phyloP scores from a whole-genome alignment of 805 yeast species.

The Schwanniomyces occidentalis region DNA sequence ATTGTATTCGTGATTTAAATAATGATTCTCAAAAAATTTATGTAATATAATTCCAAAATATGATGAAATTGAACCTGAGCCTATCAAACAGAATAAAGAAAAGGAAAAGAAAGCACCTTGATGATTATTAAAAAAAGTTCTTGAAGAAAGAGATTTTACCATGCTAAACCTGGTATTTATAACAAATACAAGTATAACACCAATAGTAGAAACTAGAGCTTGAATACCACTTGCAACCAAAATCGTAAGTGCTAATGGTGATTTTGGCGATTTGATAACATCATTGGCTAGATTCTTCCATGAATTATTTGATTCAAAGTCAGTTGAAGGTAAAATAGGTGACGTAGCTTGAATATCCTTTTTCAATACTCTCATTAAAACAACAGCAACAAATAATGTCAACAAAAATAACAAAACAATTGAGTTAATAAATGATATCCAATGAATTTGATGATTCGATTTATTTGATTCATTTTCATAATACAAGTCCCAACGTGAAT shows the following conservation, averaged over 20 bases:
- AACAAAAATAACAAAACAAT: slow-evolving; percentile 61
- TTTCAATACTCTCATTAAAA: slow-evolving; percentile 56
- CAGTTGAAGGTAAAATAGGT: slow-evolving; percentile 13
- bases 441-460: slow-evolving; percentile 56
- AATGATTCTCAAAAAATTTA: slow-evolving; percentile 50
- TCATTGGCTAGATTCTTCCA: slow-evolving; percentile 60
- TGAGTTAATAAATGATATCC: slow-evolving; percentile 76
- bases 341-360: slow-evolving; percentile 42
- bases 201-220: slow-evolving; percentile 61
- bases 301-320: slow-evolving; percentile 16
- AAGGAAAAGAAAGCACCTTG: slow-evolving; percentile 67
- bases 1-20: slow-evolving; percentile 26
- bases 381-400: slow-evolving; percentile 63
- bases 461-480: slow-evolving; percentile 53
- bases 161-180: slow-evolving; percentile 28
- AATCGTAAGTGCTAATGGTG: slow-evolving; percentile 51
- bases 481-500: slow-evolving; percentile 72
- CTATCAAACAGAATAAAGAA: slow-evolving; percentile 57
- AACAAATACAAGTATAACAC: slow-evolving; percentile 56
- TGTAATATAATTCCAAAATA: slow-evolving; percentile 65
- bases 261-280: slow-evolving; percentile 53
- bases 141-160: slow-evolving; percentile 39
- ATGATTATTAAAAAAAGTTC: slow-evolving; percentile 61
- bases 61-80: slow-evolving; percentile 76
- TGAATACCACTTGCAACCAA: slow-evolving; percentile 77